Base-by-base conservation (phyloP, 1,139 yeast genomes). In the Saccharomyces hybrid region DNA sequence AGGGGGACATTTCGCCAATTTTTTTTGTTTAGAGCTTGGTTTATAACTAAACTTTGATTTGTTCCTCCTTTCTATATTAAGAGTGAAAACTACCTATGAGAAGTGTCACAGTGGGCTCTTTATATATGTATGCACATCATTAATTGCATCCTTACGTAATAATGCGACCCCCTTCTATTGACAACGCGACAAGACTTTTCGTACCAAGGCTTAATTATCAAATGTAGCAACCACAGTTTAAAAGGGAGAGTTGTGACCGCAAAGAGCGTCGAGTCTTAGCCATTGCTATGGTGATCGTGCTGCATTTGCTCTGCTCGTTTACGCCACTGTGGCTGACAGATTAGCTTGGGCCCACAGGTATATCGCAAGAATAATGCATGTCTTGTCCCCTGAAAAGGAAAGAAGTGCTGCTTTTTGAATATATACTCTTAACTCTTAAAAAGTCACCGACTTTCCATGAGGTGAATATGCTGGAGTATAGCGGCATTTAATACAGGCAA, bases 1-100 rank as follows among this genome's bases (percentile, higher is more conserved):
- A 52, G 9, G 52, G 52, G 16, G 52, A 50, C 53, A 42, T 47
- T 31, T 9, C 2, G n/a, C 7, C 5, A 14, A 9, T 38, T 4
- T 11, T 11, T 7, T 4, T 11, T 19, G 12, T 19, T 16, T 4
- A 6, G n/a, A 9, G 26, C 19, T 2, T 2, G 19, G 19, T 19
- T 19, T 7, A 8, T 38, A 19, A 19, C 11, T 5, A 4, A 14
- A 16, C n/a, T 11, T 16, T 12, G 19, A 16, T 19, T 11, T 3
- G 19, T 9, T 14, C 16, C 42, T 38, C 7, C 16, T 9, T 38
- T 16, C 12, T 28, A 16, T 21, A 6, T 38, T 21, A 2, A 14
- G 26, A 19, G 24, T 9, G 24, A 38, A 11, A 38, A 11, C 4
- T 7, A 19, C 2, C 4, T 16, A 8, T 9, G 11, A 19, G 11